Evolutionary conservation across 2,329 filamentous ascomycete species (phyloP), one percentile per base, ranked within the genome.

Genomic region (Neofusicoccum laricinum): DNA sequence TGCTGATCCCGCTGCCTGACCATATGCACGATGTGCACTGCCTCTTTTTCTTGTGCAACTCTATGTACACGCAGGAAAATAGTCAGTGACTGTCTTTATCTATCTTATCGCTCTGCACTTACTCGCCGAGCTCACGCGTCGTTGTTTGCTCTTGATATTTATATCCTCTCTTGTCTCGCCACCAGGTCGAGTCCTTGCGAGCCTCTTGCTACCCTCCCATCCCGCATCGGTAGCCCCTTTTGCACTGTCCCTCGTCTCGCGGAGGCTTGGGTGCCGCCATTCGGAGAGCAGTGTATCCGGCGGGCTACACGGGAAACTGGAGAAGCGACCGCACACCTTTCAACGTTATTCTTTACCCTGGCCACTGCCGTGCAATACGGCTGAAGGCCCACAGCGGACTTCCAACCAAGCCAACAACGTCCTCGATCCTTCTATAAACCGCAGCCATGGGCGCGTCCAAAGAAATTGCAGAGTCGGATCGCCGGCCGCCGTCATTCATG

Each of bases 371-470:
- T 17, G n/a, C n/a, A 53, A 12, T 38, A 53, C 49, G 8, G 25
- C 8, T 17, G 21, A 32, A 11, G 15, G 11, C 14, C 14, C 15
- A 2, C 19, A 21, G 14, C 40, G 14, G 7, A 21, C 4, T 21
- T 14, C n/a, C 5, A 12, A 15, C 10, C 10, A 14, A 38, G 11
- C 11, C 41, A 14, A 21, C 34, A 5, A 15, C 36, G 12, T 12
- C 15, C 15, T 8, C 12, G 38, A 30, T 12, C 10, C n/a, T 12
- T 19, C n/a, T 40, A 5, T 4, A 46, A 4, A 21, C 17, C 25
- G 41, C 55, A 59, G 30, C 7, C 45, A 65, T 65, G 63, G 38
- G 34, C 15, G n/a, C 48, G 15, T 40, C 36, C n/a, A 65, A 65
- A 55, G 63, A 65, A 45, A 51, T 59, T 15, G 34, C 36, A 19